Conservation (phyloP, 768 basidiomycete genomes). For the Collybiopsis luxurians region DNA sequence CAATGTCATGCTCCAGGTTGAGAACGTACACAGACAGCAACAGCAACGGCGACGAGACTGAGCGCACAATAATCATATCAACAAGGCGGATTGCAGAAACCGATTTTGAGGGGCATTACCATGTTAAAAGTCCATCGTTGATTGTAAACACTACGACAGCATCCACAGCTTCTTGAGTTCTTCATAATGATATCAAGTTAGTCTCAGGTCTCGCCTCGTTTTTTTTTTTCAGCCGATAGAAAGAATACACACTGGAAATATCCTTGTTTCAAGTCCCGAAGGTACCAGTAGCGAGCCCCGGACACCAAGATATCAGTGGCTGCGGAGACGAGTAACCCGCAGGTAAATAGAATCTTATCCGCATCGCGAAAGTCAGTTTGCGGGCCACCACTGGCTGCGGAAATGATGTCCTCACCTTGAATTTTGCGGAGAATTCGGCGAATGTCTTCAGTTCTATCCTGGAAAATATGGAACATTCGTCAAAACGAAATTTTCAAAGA, state of each 20-base stretch:
- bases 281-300: conserved; percentile 8
- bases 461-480: not conserved
- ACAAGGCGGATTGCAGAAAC: not conserved
- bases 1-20: no score
- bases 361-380: not conserved
- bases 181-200: not conserved
- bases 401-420: not conserved
- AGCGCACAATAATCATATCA: not conserved
- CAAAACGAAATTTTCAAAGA: conserved; percentile 1
- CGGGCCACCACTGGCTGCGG: no score
- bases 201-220: no score
- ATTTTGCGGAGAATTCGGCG: not conserved
- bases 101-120: no score
- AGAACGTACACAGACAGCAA: conserved; percentile 8
- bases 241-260: conserved; percentile 8
- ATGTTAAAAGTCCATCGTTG: conserved; percentile 10
- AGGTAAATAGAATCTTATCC: conserved; percentile 8
- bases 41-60: conserved; percentile 9
- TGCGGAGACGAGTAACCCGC: conserved; percentile 9
- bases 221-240: not conserved
- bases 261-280: conserved; percentile 10
- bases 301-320: conserved; percentile 12
- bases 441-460: not conserved
- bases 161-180: conserved; percentile 13
- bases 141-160: conserved; percentile 12